A percentile compares a stretch with the other conserved stretches of the same genome.
Conservation (phyloP, 108 stramenopile species). For the Cylindrotheca closterium region DNA sequence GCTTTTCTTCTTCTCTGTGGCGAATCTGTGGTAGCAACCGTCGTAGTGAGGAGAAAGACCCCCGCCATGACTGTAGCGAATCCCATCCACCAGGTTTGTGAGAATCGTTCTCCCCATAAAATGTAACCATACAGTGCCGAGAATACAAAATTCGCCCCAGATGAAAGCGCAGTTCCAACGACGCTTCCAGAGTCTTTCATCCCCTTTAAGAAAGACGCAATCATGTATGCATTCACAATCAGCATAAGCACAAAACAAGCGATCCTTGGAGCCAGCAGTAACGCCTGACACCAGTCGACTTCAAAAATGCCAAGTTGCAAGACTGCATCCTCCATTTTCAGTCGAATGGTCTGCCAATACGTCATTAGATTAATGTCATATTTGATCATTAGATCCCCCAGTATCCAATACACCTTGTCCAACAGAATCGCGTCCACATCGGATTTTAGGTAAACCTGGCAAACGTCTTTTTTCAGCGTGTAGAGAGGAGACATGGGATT, state of each 20-base stretch:
- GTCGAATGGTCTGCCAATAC: slow-evolving; percentile 11
- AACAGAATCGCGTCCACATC: slow-evolving; percentile 23
- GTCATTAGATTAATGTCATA: slow-evolving; percentile 31
- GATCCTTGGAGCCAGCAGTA: slow-evolving; percentile 31
- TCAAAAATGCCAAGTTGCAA: slow-evolving; percentile 22
- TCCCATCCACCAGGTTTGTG: slow-evolving; percentile 38
- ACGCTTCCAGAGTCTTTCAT: slow-evolving; percentile 80
- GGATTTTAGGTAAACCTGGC: not conserved
- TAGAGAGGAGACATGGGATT: not conserved
- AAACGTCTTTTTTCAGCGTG: not conserved
- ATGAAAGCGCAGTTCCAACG: slow-evolving; percentile 64
- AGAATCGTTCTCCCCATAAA: slow-evolving; percentile 41
- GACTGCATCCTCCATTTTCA: not conserved
- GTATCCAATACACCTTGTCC: slow-evolving; percentile 1
- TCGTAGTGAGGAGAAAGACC: slow-evolving; percentile 33
- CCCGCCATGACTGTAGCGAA: slow-evolving; percentile 41
- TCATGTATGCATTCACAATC: slow-evolving; percentile 62
- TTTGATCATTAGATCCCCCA: slow-evolving; percentile 30
- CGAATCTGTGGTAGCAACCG: slow-evolving; percentile 2
- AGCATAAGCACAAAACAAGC: slow-evolving; percentile 60
- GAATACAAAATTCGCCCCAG: slow-evolving; percentile 66
- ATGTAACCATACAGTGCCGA: slow-evolving; percentile 41
- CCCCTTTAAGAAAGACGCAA: slow-evolving; percentile 71
- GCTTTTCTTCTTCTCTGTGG: no score
- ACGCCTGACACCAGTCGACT: slow-evolving; percentile 29